A percentile compares a stretch with the other conserved stretches of the same genome.
Conservation (phyloP, 768 basidiomycete species). For the Xerocomus spinulosus region DNA sequence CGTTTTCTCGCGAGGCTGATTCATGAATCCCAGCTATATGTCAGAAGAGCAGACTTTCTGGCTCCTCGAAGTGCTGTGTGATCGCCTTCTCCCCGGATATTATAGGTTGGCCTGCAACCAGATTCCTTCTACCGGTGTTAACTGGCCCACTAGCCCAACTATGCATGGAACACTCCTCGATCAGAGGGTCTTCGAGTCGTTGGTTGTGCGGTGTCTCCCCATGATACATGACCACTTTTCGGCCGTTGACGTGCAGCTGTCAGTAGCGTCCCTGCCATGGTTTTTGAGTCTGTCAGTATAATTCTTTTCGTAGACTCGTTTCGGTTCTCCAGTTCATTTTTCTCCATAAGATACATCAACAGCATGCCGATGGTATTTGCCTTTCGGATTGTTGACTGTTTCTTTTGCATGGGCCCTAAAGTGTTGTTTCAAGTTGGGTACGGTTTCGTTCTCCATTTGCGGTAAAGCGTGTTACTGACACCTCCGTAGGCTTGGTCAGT, state of each 20-base stretch:
- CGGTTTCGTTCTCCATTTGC: conserved; percentile 6
- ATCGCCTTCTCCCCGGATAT: conserved; percentile 93
- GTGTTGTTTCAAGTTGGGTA: conserved; percentile 98
- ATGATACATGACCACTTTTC: conserved; percentile 93
- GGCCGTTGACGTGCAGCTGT: conserved; percentile 89
- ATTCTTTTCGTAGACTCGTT: conserved; percentile 12
- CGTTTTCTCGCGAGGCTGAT: conserved; percentile 7
- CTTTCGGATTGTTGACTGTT: conserved; percentile 95
- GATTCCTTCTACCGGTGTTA: background rate
- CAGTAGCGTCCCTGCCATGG: conserved; percentile 96
- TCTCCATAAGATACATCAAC: conserved; percentile 65
- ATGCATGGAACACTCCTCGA: conserved; percentile 99
- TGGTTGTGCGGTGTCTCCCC: conserved; percentile 84
- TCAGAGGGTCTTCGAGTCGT: conserved; percentile 93
- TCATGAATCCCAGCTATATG: conserved; percentile 68
- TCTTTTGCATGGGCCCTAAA: conserved; percentile 98
- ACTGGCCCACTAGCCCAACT: conserved; percentile 60
- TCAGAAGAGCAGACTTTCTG: conserved; percentile 99
- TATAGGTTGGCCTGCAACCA: conserved; percentile 60
- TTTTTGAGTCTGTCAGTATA: conserved; percentile 87
- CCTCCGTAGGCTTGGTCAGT: conserved; percentile 52
- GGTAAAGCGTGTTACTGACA: conserved; percentile 7
- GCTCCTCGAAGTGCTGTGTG: conserved; percentile 92
- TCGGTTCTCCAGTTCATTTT: background rate
- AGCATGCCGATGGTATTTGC: conserved; percentile 98